Percentiles rank a stretch among this genome's conserved stretches.
Conservation (phyloP, 768 basidiomycete genomes). For the Boletus bicolor region DNA sequence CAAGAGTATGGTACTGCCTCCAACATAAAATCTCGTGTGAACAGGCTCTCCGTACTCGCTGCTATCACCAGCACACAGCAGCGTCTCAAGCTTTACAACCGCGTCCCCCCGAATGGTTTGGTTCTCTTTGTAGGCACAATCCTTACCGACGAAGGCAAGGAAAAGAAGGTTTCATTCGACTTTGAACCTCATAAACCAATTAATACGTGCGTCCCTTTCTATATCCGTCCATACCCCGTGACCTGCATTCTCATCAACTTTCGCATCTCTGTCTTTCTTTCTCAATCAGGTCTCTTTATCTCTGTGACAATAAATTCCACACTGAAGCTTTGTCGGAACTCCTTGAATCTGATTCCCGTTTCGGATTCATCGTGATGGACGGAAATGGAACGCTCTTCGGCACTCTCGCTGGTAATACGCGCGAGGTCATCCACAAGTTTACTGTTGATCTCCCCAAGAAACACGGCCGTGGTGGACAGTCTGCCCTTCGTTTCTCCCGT, state of each 20-base stretch:
- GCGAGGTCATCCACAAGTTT: conserved; percentile 97
- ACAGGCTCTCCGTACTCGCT: conserved; percentile 94
- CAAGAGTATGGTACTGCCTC: conserved; percentile 99
- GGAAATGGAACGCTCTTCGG: conserved; percentile 98
- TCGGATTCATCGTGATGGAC: conserved; percentile 99
- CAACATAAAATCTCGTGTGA: conserved; percentile 99
- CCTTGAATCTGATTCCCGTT: conserved; percentile 94
- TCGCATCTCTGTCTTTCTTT: conserved; percentile 1
- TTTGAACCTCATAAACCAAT: conserved; percentile 99
- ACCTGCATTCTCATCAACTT: neutral
- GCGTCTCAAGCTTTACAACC: conserved; percentile 92
- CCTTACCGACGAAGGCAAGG: conserved; percentile 97
- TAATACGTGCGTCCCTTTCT: conserved; percentile 71
- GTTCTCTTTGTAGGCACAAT: conserved; percentile 98
- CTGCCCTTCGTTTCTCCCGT: conserved; percentile 98
- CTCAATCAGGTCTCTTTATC: conserved; percentile 78
- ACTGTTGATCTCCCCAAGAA: conserved; percentile 99
- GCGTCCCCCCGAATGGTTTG: conserved; percentile 94
- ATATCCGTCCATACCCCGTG: neutral
- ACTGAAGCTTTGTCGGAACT: conserved; percentile 96
- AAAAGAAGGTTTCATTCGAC: conserved; percentile 98
- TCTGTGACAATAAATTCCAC: conserved; percentile 99
- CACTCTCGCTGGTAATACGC: conserved; percentile 92
- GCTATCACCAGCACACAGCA: conserved; percentile 99
- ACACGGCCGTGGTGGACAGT: conserved; percentile 99